Evolutionary conservation across 1,284 basidiomycete genomes (phyloP), one percentile per base, ranked within the genome.

Genomic region (Inonotus hispidus): DNA sequence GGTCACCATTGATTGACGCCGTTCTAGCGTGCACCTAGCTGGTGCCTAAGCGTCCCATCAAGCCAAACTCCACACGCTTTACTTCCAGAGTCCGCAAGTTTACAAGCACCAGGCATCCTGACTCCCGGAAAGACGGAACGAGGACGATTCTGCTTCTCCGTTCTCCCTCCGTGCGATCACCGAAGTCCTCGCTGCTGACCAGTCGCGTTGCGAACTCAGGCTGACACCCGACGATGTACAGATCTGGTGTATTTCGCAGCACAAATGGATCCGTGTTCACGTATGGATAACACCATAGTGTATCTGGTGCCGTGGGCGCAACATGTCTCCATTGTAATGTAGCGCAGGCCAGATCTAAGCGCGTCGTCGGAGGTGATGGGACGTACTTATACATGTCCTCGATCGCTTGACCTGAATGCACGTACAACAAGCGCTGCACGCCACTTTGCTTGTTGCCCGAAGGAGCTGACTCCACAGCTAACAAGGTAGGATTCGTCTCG

Each of bases 211-310:
- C 82, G 71, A 96, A 96, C 64, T 75, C 77, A 54, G 91, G 87
- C 75, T 98, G 96, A 66, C 93, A 93, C 25, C 97, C 96, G n/a
- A 97, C 79, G 65, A 97, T 79, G 71, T 97, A 96, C 37, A 99
- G 73, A 71, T 98, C 85, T 8, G 97, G 97, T 7, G 92, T 88
- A 69, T 88, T 80, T 27, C 78, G 72, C 43, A 99, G 79, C 60
- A 98, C 81, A 74, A 99, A 99, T 0, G 97, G 97, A 72, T 99
- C 97, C 8, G 78, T 76, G 41, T 85, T 80, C 56, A 91, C 87
- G 76, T 92, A 98, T 8, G 97, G 97, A 72, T 98, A 96, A 70
- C 96, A 98, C 94, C 95, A 98, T 1, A 99, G 81, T 1, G 97
- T 99, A 73, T 99, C 97, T 13, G 97, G 97, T 13, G 96, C 95